Conservation (phyloP, 495 filamentous ascomycete genomes). For the Platismatia glauca region DNA sequence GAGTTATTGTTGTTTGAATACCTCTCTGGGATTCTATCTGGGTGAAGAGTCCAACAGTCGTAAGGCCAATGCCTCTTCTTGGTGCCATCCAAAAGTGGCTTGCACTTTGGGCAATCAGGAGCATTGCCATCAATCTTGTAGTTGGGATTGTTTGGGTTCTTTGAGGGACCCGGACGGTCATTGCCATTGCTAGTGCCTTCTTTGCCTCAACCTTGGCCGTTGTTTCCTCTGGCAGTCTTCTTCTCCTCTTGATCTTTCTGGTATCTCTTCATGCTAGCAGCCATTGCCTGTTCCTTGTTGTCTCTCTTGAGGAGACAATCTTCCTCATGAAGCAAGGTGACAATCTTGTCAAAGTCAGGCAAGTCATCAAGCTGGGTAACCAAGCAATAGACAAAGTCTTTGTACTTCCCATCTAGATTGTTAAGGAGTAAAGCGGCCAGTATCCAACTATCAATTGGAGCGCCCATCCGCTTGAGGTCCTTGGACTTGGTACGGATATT, state of each 20-base stretch:
- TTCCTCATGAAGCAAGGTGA: neutral
- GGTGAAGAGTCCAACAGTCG: neutral
- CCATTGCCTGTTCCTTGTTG: neutral
- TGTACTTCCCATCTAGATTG: neutral
- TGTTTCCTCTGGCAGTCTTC: neutral
- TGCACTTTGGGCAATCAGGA: neutral
- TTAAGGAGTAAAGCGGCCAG: neutral
- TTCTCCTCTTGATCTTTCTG: neutral
- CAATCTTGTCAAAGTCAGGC: neutral
- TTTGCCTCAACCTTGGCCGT: neutral
- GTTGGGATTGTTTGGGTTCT: neutral
- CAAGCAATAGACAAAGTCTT: neutral
- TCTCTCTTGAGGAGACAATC: neutral
- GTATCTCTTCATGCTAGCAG: neutral
- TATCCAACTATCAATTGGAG: neutral
- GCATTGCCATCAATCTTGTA: neutral
- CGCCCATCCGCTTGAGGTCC: neutral
- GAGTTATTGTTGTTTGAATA: too few relatives aligned
- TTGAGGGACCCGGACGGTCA: neutral
- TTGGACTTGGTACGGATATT: neutral
- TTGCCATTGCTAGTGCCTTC: neutral
- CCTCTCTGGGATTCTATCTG: neutral
- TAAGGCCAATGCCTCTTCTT: neutral
- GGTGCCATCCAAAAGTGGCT: neutral
- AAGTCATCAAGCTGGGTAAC: neutral